These are phyloP conservation scores for Ogataea ramenticola DNA, from an alignment of 805 yeast species.

Conservation along the genomic window DNA sequence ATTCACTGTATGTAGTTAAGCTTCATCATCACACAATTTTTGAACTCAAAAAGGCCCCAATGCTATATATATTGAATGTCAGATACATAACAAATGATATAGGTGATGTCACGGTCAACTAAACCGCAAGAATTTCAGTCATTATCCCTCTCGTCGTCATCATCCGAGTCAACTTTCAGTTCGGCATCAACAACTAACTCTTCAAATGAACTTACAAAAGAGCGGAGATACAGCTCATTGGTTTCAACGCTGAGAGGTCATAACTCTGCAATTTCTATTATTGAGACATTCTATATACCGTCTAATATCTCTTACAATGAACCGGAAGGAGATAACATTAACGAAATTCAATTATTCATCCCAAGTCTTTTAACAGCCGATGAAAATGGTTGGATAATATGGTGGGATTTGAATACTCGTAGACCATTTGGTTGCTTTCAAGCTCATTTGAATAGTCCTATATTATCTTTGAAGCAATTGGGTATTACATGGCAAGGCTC, in stretches of 20 bases:
- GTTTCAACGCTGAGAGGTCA: slow-evolving; percentile 15
- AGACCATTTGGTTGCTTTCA: slow-evolving; percentile 53
- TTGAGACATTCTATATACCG: slow-evolving; percentile 13
- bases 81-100: too few relatives aligned
- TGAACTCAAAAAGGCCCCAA: too few relatives aligned
- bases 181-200: background rate
- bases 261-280: slow-evolving; percentile 4
- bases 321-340: background rate
- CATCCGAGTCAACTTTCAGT: background rate
- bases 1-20: too few relatives aligned
- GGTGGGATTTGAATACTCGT: slow-evolving; percentile 57
- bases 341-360: slow-evolving; percentile 11
- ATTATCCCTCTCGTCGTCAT: background rate
- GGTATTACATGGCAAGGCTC: slow-evolving; percentile 26
- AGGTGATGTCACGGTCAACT: too few relatives aligned
- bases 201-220: background rate
- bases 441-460: slow-evolving; percentile 43
- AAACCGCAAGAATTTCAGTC: too few relatives aligned
- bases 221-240: slow-evolving; percentile 3
- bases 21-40: too few relatives aligned
- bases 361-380: slow-evolving; percentile 48
- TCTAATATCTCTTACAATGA: slow-evolving; percentile 6
- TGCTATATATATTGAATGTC: too few relatives aligned
- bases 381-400: slow-evolving; percentile 50
- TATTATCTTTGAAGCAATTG: slow-evolving; percentile 43